Evolutionary conservation across 352 stramenopile species (phyloP), one percentile per base, ranked within the genome.

Genomic region (Globisporangium acanthophoron): DNA sequence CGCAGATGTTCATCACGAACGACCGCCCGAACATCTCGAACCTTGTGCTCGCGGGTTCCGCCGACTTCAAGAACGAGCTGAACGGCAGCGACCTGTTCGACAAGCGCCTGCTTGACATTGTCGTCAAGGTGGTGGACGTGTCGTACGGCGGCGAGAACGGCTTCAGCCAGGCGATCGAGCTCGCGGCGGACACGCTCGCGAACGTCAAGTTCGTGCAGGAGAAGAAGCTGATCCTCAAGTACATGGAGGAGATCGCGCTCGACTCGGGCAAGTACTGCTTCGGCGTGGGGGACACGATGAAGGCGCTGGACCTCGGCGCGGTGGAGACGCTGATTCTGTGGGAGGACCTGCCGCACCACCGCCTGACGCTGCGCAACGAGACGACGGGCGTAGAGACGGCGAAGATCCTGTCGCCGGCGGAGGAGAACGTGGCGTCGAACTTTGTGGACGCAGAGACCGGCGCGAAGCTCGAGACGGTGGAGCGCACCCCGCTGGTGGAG

Each of bases 191-290:
- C 74, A 97, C 97, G 43, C 76, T 99, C 7, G 74, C 95, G 5
- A 98, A 98, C 67, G 97, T 99, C 67, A 99, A 99, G 78, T 96
- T 99, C 52, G 96, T 99, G 58, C 97, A 99, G 77, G 97, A 99
- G 81, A 99, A 99, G 91, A 98, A 98, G 63, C 78, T 99, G 31
- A 96, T 99, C 51, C 94, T 98, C 68, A 94, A 90, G 57, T 99
- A 99, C 78, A 99, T 99, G 88, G 97, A 99, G 60, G 97, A 99
- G 76, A 99, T 99, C 64, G 91, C 88, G 40, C 84, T 90, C 69
- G 97, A 99, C 77, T 99, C 97, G 29, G 97, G 97, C 63, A 99
- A 99, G 71, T 99, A 99, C 84, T 99, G 97, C 80, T 99, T 99
- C 69, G 97, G 98, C 65, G 95, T 99, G 29, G 73, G 90, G 27